Evolutionary conservation across 78 protist genomes (phyloP).

Genomic region (Pigoraptor vietnamica): DNA sequence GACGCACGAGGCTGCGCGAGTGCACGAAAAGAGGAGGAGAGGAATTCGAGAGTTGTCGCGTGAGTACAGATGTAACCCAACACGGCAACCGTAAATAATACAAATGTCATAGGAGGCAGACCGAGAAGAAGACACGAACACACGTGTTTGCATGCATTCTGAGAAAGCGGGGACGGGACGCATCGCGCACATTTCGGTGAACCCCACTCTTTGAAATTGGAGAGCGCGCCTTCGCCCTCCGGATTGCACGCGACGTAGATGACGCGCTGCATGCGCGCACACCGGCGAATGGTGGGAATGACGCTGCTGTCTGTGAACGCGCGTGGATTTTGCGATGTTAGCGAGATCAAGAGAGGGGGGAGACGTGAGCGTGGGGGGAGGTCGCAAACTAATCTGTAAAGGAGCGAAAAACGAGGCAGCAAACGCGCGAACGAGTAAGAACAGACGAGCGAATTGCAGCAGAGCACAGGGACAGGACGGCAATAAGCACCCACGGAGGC

Average conservation of each 20-base stretch:
- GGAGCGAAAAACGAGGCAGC: not conserved
- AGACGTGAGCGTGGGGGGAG: not conserved
- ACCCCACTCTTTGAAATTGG: not conserved
- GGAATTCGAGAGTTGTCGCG: not conserved
- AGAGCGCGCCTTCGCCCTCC: not conserved
- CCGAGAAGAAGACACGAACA: too few species aligned
- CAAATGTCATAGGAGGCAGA: too few species aligned
- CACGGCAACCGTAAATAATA: too few species aligned
- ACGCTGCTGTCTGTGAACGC: not conserved
- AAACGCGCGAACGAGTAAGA: not conserved
- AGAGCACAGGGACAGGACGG: not conserved
- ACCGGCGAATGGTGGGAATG: not conserved
- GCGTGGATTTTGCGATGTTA: not conserved
- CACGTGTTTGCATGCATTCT: too few species aligned
- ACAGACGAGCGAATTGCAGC: not conserved
- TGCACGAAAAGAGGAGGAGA: not conserved
- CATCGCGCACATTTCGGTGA: too few species aligned
- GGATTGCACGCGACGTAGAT: not conserved
- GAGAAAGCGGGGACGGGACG: too few species aligned
- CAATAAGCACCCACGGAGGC: not conserved
- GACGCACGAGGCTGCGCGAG: conserved; percentile 43
- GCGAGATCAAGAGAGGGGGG: not conserved
- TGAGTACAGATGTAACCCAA: not conserved
- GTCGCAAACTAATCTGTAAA: not conserved
- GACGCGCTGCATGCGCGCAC: not conserved